Evolutionary conservation across 2,329 filamentous ascomycete genomes (phyloP).

Genomic region (Tricladium varicosporioides): DNA sequence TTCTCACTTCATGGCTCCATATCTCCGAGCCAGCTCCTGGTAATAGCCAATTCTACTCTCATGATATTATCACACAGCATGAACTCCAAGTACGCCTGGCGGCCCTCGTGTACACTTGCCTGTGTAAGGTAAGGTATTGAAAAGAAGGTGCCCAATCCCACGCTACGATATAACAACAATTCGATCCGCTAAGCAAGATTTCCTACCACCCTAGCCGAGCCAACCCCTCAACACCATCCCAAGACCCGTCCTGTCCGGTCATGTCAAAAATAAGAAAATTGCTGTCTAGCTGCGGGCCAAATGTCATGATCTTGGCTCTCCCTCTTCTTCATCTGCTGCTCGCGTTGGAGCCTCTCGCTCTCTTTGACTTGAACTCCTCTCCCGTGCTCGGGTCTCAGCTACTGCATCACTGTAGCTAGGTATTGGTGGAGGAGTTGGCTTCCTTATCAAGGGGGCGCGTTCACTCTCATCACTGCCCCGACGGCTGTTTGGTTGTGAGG

Average conservation of each 20-base stretch:
- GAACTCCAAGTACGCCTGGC: background rate
- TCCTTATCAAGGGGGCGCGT: slow-evolving; percentile 47
- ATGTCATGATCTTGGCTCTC: background rate
- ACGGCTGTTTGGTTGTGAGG: slow-evolving; percentile 54
- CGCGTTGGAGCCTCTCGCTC: background rate
- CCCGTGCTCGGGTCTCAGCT: slow-evolving; percentile 28
- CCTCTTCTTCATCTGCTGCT: background rate
- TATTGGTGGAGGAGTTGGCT: slow-evolving; percentile 33
- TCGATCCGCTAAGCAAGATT: background rate
- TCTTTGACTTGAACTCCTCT: slow-evolving; percentile 23
- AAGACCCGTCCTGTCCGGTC: background rate
- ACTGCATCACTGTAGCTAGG: slow-evolving; percentile 36
- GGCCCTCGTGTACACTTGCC: background rate
- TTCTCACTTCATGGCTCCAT: background rate
- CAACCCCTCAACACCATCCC: background rate
- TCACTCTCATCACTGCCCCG: slow-evolving; percentile 54
- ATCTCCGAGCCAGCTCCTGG: background rate
- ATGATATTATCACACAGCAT: background rate
- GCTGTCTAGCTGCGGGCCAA: background rate
- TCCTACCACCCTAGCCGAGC: background rate
- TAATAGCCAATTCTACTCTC: background rate
- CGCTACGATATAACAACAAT: background rate
- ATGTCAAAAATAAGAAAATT: background rate
- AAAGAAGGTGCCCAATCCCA: background rate
- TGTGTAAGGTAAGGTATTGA: background rate